Evolutionary conservation across 257 asterid genomes (phyloP), one percentile per base, ranked within the genome.

Genomic region (Solanum appendiculatum): DNA sequence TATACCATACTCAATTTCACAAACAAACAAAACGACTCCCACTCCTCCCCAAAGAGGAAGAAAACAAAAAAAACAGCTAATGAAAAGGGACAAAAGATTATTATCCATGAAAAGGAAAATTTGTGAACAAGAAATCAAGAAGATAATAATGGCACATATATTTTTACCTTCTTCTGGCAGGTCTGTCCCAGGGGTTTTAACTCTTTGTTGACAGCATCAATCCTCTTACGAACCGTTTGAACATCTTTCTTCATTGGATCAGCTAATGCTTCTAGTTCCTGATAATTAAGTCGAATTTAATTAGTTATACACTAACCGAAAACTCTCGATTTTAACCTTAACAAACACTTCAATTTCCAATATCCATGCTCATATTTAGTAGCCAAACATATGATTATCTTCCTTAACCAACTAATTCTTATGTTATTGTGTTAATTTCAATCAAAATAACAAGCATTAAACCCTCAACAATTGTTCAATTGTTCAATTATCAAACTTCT

Each of bases 191-290:
- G 91, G 86, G 99, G 99, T 81, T 96, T 96, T 75, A 95, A 90
- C 88, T 96, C 99, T 92, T 96, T 96, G 95, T 94, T 94, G 56
- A 96, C 91, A 7, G 95, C 10, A 89, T 96, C 98, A 70, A 96
- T 92, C 90, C 91, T 96, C 96, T 96, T 96, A 5, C 98, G 94
- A 87, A 96, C 97, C 5, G 88, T 3, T 1, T 94, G 80, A 85
- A 96, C 98, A 81, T 96, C 99, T 89, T 95, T 95, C 95, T 89
- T 94, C 99, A 95, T 94, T 2, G 99, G 99, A 92, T 96, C 98
- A 18, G 98, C 87, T 5, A 96, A 90, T 9, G 91, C 93, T 46
- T 96, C 99, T 84, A 96, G 91, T 88, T 96, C 99, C 99, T 96
- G 94, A 84, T 77, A 60, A 88, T 80, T 46, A 46, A 90, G 18